These are phyloP conservation scores for Penstemon barbatus DNA, from an alignment of 257 asterid species.

Conservation along the genomic window DNA sequence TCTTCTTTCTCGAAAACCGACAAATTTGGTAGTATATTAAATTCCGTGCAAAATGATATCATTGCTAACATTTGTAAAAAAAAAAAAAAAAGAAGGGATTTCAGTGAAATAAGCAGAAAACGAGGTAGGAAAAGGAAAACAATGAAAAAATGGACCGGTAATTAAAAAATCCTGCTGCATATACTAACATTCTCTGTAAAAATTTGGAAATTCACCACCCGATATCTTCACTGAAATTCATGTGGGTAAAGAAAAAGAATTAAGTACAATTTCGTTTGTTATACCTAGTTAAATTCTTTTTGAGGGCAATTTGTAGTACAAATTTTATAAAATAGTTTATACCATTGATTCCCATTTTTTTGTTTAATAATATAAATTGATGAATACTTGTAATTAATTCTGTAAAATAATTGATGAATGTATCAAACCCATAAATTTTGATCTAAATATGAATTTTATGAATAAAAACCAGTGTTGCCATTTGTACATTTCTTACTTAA, in stretches of 20 bases:
- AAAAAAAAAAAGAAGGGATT: slow-evolving; percentile 25
- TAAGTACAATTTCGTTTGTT: neutral
- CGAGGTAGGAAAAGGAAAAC: slow-evolving; percentile 35
- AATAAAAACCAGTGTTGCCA: too few species aligned
- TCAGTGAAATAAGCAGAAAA: slow-evolving; percentile 22
- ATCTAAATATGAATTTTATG: too few species aligned
- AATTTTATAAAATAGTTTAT: too few species aligned
- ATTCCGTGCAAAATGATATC: slow-evolving; percentile 59
- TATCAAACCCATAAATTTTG: too few species aligned
- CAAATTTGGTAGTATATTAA: slow-evolving; percentile 47
- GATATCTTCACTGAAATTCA: slow-evolving; percentile 49
- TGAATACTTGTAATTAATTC: too few species aligned
- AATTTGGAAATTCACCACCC: slow-evolving; percentile 29
- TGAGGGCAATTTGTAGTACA: too few species aligned
- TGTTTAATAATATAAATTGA: too few species aligned
- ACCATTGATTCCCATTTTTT: too few species aligned
- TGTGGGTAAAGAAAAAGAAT: slow-evolving; percentile 19
- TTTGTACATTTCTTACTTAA: too few species aligned
- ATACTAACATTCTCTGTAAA: slow-evolving; percentile 60
- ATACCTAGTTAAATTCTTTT: too few species aligned
- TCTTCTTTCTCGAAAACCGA: slow-evolving; percentile 46
- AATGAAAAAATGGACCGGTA: neutral
- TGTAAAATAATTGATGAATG: too few species aligned
- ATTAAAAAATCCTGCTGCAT: neutral
- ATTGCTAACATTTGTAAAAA: slow-evolving; percentile 20